Evolutionary conservation across 495 filamentous ascomycete species (phyloP).

Genomic region (Aspergillus ostianus): DNA sequence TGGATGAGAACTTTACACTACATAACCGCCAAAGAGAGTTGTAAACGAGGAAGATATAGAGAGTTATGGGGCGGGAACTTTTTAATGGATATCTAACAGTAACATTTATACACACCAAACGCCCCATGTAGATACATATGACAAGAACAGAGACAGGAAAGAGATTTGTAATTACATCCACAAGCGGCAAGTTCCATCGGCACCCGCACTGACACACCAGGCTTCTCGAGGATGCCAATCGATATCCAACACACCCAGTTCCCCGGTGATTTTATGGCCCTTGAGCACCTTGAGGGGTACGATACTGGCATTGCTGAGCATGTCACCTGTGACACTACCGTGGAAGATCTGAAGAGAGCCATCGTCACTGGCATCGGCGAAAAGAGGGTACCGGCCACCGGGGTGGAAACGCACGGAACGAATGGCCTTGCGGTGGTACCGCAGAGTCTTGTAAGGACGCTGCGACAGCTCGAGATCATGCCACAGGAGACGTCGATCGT

Average conservation of each 20-base stretch:
- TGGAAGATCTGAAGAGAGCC: slow-evolving; percentile 94
- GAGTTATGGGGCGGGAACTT: slow-evolving; percentile 12
- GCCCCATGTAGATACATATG: slow-evolving; percentile 26
- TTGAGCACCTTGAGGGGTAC: slow-evolving; percentile 92
- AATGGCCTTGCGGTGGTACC: slow-evolving; percentile 90
- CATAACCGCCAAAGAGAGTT: background rate
- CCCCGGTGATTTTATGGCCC: slow-evolving; percentile 75
- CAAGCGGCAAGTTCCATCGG: slow-evolving; percentile 83
- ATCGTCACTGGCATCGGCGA: slow-evolving; percentile 91
- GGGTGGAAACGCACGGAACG: slow-evolving; percentile 82
- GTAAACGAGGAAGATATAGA: background rate
- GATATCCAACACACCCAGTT: slow-evolving; percentile 86
- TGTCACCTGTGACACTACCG: slow-evolving; percentile 86
- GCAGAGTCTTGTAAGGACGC: slow-evolving; percentile 89
- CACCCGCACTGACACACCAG: slow-evolving; percentile 91
- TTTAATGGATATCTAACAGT: slow-evolving; percentile 28
- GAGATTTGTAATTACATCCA: slow-evolving; percentile 56
- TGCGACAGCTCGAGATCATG: slow-evolving; percentile 92
- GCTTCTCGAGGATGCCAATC: slow-evolving; percentile 93
- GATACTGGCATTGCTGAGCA: slow-evolving; percentile 93
- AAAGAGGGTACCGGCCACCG: slow-evolving; percentile 74
- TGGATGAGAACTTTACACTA: background rate
- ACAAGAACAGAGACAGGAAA: slow-evolving; percentile 24
- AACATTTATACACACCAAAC: slow-evolving; percentile 23
- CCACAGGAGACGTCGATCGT: slow-evolving; percentile 93